These are phyloP conservation scores for Carex cristatella DNA, from an alignment of 176 grass and related monocot genomes.

Conservation along the genomic window DNA sequence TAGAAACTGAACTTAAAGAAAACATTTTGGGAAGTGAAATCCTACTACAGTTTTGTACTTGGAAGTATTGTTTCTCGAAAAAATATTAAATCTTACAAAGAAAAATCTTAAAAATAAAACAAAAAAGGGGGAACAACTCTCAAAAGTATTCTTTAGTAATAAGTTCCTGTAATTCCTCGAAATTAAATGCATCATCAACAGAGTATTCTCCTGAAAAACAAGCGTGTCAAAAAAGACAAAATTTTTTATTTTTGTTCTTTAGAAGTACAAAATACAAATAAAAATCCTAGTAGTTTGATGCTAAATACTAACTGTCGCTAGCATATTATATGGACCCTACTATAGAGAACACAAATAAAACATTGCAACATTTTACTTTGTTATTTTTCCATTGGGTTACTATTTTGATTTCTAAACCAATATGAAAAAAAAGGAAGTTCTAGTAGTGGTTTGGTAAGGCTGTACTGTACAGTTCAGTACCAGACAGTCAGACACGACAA, in stretches of 20 bases:
- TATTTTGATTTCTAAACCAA: not conserved
- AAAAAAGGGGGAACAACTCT: not conserved
- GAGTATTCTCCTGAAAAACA: constrained; percentile 61
- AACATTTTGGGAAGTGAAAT: too few relatives aligned
- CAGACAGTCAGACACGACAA: not conserved
- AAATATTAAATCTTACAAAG: not conserved
- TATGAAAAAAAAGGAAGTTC: not conserved
- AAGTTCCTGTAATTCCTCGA: constrained; percentile 54
- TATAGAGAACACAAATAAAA: not conserved
- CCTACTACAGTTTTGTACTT: not conserved
- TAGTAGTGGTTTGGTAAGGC: not conserved
- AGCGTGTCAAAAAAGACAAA: not conserved
- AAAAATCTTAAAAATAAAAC: not conserved
- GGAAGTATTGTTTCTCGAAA: not conserved
- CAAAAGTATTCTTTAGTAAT: constrained; percentile 81
- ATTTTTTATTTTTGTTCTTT: not conserved
- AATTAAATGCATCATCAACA: constrained; percentile 76
- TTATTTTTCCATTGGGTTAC: not conserved
- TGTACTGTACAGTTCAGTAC: not conserved
- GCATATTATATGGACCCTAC: not conserved
- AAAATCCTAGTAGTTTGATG: not conserved
- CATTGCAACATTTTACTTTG: not conserved
- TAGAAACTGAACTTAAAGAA: too few relatives aligned
- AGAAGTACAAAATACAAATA: not conserved
- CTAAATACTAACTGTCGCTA: not conserved